These are phyloP conservation scores for Russula griseocarnosa DNA, from an alignment of 768 basidiomycete species.

Conservation along the genomic window DNA sequence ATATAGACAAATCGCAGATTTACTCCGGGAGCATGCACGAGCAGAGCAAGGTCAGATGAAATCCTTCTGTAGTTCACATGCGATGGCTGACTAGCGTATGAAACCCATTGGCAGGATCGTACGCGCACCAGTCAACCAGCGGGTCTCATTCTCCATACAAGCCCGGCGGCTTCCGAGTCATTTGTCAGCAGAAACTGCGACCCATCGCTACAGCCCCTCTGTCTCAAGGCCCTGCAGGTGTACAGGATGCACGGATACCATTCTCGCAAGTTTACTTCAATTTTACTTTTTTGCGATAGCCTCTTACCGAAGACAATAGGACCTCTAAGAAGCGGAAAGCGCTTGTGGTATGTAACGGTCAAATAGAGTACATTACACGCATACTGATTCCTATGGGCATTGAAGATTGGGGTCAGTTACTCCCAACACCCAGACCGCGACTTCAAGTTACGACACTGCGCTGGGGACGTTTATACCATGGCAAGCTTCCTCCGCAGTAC, in stretches of 20 bases:
- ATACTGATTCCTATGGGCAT: not conserved
- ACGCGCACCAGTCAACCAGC: no score
- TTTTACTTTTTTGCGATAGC: no score
- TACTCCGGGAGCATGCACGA: no score
- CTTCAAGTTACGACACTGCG: not conserved
- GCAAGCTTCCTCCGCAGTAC: conserved; percentile 6
- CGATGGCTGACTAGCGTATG: no score
- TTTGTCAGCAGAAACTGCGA: not conserved
- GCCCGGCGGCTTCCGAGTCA: not conserved
- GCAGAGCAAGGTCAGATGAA: no score
- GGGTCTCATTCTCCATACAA: no score
- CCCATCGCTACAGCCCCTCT: not conserved
- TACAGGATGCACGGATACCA: not conserved
- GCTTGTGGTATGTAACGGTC: not conserved
- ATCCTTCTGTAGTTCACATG: no score
- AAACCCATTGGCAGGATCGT: not conserved
- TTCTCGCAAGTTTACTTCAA: not conserved
- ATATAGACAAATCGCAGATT: no score
- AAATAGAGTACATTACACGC: no score
- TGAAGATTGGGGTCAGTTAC: conserved; percentile 13
- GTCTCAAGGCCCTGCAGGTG: not conserved
- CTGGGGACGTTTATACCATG: not conserved
- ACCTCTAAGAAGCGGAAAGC: not conserved
- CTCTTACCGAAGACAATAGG: not conserved
- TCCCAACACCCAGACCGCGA: not conserved